A percentile compares a stretch with the other conserved stretches of the same genome.
These are phyloP conservation scores for Hypoxylon cercidicola DNA, from an alignment of 495 filamentous ascomycete genomes.

Conservation along the genomic window DNA sequence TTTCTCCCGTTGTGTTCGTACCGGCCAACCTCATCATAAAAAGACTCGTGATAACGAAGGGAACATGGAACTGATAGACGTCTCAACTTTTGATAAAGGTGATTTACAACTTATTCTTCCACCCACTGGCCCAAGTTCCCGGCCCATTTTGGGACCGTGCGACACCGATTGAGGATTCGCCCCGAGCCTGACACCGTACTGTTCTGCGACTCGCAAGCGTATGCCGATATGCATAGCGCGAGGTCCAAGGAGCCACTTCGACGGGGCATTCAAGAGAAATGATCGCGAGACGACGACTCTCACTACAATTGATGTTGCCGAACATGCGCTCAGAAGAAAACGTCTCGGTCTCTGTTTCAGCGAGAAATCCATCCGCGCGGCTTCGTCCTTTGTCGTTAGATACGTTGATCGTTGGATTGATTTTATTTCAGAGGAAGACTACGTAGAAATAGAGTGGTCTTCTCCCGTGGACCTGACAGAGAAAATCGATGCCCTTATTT, in stretches of 20 bases:
- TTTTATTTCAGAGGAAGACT: slow-evolving; percentile 24
- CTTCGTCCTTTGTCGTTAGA: slow-evolving; percentile 30
- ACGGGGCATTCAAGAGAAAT: slow-evolving; percentile 31
- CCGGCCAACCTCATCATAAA: too few species aligned
- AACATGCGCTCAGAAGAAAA: slow-evolving; percentile 45
- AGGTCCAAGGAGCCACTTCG: slow-evolving; percentile 47
- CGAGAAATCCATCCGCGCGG: slow-evolving; percentile 42
- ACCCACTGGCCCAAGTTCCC: slow-evolving; percentile 38
- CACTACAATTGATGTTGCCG: slow-evolving; percentile 32
- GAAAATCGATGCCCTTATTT: slow-evolving; percentile 33
- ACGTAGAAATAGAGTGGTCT: slow-evolving; percentile 32
- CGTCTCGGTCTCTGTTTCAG: slow-evolving; percentile 38
- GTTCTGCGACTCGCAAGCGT: slow-evolving; percentile 40
- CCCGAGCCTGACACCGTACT: slow-evolving; percentile 43
- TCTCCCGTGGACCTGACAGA: slow-evolving; percentile 40
- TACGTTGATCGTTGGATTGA: slow-evolving; percentile 50
- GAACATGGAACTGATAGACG: too few species aligned
- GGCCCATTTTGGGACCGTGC: slow-evolving; percentile 33
- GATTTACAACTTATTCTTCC: slow-evolving; percentile 39
- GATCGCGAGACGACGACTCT: slow-evolving; percentile 32
- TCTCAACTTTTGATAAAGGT: too few species aligned
- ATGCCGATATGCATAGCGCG: slow-evolving; percentile 43
- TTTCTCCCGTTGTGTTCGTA: too few species aligned
- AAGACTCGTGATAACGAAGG: too few species aligned
- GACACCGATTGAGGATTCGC: slow-evolving; percentile 35